Base-by-base conservation (phyloP, 176 grass and related monocot genomes). In the Typha latifolia region DNA sequence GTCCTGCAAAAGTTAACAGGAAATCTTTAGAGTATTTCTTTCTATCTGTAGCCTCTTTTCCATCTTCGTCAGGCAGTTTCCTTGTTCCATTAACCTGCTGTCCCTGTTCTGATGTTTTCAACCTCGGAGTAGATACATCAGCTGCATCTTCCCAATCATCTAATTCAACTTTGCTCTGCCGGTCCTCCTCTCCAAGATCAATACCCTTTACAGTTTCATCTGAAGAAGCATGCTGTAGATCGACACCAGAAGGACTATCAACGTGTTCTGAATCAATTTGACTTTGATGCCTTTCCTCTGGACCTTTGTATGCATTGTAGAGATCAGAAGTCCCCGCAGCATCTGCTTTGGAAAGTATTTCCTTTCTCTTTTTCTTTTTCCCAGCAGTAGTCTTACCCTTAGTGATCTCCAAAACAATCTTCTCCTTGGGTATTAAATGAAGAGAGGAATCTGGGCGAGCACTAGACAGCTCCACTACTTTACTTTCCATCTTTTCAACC, bases 81-180 rank as follows among this genome's bases (percentile, higher is more conserved):
- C 69, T 69, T 43, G 31, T 11, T 32, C 48, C 66, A 61, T 70
- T 72, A 69, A 68, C 12, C 66, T 43, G 77, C 21, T 66, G 66
- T 14, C 66, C 63, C 77, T 61, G 50, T 13, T 80, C 73, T 47
- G 66, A 63, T 64, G 57, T 66, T 65, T 69, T 76, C 68, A 88
- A 63, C 76, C 91, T 96, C 62, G 80, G 82, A 74, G 84, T 88
- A 50, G 88, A 91, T 18, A 43, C 37, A 43, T 91, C 92, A 55
- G 85, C 92, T 63, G 84, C 92, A 85, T 96, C 84, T 74, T 96
- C 92, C 92, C 92, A 96, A 61, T 91, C 85, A 77, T 96, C 92
- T 56, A 73, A 73, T 70, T 91, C 91, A 53, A 70, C 69, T 72
- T 84, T 88, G 74, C 79, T 87, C 63, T 73, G 80, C 9, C 29